phyloP scores from a whole-genome alignment of 129 eudicot species.

The Pulicaria dysenterica region DNA sequence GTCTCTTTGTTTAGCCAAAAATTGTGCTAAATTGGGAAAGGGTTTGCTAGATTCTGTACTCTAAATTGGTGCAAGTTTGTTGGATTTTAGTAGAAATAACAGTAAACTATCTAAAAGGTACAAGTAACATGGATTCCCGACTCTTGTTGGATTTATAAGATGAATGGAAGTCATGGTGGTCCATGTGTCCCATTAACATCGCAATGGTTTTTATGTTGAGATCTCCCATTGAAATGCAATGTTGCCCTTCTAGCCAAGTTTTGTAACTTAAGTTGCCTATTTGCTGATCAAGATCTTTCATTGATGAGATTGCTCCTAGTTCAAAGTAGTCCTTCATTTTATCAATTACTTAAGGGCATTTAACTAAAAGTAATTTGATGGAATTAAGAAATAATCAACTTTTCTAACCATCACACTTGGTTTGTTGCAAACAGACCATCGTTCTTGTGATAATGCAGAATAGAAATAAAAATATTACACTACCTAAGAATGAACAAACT shows the following conservation, averaged over 20 bases:
- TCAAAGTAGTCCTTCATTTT: background rate
- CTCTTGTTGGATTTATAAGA: background rate
- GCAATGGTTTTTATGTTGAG: background rate
- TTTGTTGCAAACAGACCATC: background rate
- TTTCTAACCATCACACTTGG: background rate
- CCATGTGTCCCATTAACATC: too few species aligned
- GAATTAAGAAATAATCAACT: background rate
- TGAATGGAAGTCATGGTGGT: too few species aligned
- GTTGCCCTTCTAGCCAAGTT: background rate
- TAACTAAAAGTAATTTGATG: background rate
- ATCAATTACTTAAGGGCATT: background rate
- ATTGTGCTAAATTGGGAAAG: background rate
- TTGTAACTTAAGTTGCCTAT: background rate
- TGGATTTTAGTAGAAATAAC: background rate
- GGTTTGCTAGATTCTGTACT: background rate
- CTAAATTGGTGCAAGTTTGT: background rate
- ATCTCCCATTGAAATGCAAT: background rate
- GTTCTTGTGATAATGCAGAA: too few species aligned
- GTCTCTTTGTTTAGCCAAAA: slow-evolving; percentile 14
- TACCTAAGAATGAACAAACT: too few species aligned
- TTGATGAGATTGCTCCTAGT: background rate
- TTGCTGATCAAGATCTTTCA: background rate
- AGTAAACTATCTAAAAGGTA: background rate
- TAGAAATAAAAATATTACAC: too few species aligned
- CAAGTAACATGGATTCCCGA: background rate